phyloP scores from a whole-genome alignment of 768 basidiomycete species.

The Mycena filopes region DNA sequence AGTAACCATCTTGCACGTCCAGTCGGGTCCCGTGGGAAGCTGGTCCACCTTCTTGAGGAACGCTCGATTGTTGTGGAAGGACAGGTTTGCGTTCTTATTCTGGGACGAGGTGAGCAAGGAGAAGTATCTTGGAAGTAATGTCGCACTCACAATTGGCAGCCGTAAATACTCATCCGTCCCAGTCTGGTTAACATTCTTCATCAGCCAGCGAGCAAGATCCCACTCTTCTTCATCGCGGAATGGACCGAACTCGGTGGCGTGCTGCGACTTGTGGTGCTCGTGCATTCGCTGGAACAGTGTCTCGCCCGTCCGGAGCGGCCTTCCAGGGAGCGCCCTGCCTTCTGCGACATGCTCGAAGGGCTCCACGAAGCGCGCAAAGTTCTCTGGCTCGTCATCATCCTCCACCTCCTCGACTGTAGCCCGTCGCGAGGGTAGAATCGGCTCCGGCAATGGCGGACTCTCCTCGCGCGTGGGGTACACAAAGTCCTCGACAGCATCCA shows the following conservation, averaged over 20 bases:
- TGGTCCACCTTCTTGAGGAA: conserved; percentile 32
- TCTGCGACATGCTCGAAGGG: neutral
- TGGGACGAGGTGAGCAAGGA: neutral
- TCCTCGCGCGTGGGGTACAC: neutral
- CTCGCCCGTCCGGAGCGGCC: neutral
- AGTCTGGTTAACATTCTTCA: conserved; percentile 36
- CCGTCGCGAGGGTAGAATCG: neutral
- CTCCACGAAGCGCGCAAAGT: neutral
- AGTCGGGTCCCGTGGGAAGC: conserved; percentile 34
- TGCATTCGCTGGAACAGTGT: conserved; percentile 23
- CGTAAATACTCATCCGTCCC: conserved; percentile 42
- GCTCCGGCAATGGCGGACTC: neutral
- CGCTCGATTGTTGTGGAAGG: conserved; percentile 27
- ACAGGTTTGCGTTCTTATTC: neutral
- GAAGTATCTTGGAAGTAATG: neutral
- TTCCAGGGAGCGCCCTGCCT: neutral
- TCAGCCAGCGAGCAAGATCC: conserved; percentile 37
- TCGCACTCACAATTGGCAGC: conserved; percentile 23
- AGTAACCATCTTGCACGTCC: conserved; percentile 35
- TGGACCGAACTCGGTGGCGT: conserved; percentile 36
- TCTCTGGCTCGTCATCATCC: neutral
- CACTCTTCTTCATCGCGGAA: conserved; percentile 36
- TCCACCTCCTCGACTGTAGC: neutral
- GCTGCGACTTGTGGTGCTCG: conserved; percentile 5
- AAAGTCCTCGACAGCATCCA: neutral